These are phyloP conservation scores for Bolboschoenus planiculmis DNA, from an alignment of 176 grass and related monocot genomes.

Conservation along the genomic window DNA sequence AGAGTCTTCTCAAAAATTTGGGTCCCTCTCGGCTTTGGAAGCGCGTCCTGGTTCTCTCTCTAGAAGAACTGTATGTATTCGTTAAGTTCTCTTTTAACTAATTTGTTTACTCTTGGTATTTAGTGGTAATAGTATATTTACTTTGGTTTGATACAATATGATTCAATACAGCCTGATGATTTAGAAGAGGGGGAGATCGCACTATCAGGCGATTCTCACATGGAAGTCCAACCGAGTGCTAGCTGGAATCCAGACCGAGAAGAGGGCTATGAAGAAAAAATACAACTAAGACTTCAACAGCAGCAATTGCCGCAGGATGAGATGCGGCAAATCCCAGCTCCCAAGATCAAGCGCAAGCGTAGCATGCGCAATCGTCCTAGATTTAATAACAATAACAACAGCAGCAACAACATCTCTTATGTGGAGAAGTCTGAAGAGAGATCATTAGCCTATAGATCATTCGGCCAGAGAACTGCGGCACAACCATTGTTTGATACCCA, in stretches of 20 bases:
- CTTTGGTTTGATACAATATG: slow-evolving; percentile 22
- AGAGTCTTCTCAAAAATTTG: slow-evolving; percentile 74
- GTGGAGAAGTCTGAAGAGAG: slow-evolving; percentile 64
- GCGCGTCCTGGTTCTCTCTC: slow-evolving; percentile 48
- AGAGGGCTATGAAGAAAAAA: slow-evolving; percentile 82
- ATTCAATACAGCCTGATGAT: slow-evolving; percentile 59
- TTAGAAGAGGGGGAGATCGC: slow-evolving; percentile 98
- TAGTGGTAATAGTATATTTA: slow-evolving; percentile 2
- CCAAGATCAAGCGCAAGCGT: slow-evolving; percentile 90
- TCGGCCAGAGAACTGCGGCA: slow-evolving; percentile 38
- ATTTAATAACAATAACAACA: slow-evolving; percentile 31
- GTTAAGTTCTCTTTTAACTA: slow-evolving; percentile 9
- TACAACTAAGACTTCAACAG: slow-evolving; percentile 28
- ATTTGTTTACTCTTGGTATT: neutral
- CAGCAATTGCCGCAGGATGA: slow-evolving; percentile 12
- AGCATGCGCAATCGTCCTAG: slow-evolving; percentile 82
- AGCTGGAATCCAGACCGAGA: slow-evolving; percentile 83
- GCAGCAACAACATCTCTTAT: neutral
- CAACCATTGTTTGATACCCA: slow-evolving; percentile 27
- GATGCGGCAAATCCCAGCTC: slow-evolving; percentile 20
- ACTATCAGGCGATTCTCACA: slow-evolving; percentile 77
- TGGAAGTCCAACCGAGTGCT: slow-evolving; percentile 72
- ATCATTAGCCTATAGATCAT: slow-evolving; percentile 39
- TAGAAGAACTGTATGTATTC: slow-evolving; percentile 56
- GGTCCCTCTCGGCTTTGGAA: slow-evolving; percentile 80